Evolutionary conservation across 495 filamentous ascomycete species (phyloP), one percentile per base, ranked within the genome.

Genomic region (Penicillium odoratum): DNA sequence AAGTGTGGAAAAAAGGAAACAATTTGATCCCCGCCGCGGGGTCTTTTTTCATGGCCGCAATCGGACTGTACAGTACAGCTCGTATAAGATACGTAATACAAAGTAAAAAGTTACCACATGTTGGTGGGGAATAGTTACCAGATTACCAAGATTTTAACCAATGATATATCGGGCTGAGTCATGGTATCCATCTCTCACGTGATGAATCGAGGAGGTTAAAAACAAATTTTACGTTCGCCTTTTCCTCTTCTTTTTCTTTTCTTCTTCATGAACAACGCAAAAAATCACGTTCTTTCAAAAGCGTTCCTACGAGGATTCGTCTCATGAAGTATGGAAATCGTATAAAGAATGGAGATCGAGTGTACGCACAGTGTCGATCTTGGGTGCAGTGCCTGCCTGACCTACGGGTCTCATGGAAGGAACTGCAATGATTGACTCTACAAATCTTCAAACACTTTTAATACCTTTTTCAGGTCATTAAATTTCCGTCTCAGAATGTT

Each of bases 381-480:
- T 88, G 85, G 85, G 85, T 88, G 85, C 83, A 81, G 80, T 81
- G 76, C 75, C 79, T 78, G 67, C 66, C 68, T 65, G 63, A 67
- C 70, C 68, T 68, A 57, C 54, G 48, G 63, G 69, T 68, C 70
- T 67, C 50, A 71, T 87, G 80, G 80, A 66, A 76, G 79, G 79
- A 80, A 82, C 73, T 82, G 83, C 85, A 88, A 85, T 85, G 85
- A 87, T 85, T 81, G 81, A 79, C 74, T 79, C 76, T 76, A 88
- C 84, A 87, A 69, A 60, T 62, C 45, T 63, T 62, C 40, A 4
- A 29, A 45, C n/a, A 26, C 16, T 18, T n/a, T 31, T 25, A 33
- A 33, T 3, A 30, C 21, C 4, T 43, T 43, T 29, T 25, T 15
- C n/a, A 31, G 48, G 15, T 48, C 9, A 11, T 48, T 31, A 33